Conservation (phyloP, 768 basidiomycete species). For the Hemileccinum impolitum region DNA sequence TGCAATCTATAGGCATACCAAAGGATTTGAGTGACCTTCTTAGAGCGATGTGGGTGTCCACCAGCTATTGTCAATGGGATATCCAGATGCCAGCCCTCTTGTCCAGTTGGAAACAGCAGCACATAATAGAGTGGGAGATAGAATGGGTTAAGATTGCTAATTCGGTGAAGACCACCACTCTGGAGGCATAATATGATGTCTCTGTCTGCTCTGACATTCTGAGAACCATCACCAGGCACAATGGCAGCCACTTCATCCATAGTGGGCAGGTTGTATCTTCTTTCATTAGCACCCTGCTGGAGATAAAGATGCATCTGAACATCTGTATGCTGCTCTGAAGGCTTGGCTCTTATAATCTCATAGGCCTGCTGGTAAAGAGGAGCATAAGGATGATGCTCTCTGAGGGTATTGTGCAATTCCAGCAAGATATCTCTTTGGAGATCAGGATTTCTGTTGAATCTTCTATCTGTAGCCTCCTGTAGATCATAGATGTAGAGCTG, state of each 20-base stretch:
- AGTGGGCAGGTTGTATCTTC: conserved; percentile 44
- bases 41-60: neutral
- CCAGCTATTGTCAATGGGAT: conserved; percentile 9
- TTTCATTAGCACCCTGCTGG: conserved; percentile 21
- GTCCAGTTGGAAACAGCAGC: conserved; percentile 40
- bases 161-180: conserved; percentile 26
- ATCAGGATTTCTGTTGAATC: conserved; percentile 5
- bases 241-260: conserved; percentile 41
- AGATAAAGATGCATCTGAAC: conserved; percentile 8
- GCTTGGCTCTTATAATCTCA: conserved; percentile 27
- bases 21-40: conserved; percentile 27
- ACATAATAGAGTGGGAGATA: conserved; percentile 44
- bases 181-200: conserved; percentile 36
- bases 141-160: conserved; percentile 33
- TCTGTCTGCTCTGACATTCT: conserved; percentile 5
- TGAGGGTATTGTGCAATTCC: conserved; percentile 24
- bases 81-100: conserved; percentile 35
- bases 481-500: conserved; percentile 45
- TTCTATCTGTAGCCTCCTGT: conserved; percentile 27
- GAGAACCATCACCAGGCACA: conserved; percentile 32
- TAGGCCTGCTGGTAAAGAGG: conserved; percentile 32
- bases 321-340: conserved; percentile 13
- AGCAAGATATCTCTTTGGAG: conserved; percentile 7
- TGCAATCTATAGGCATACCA: conserved; percentile 37
- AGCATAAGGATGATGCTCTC: conserved; percentile 24